A percentile compares a stretch with the other conserved stretches of the same genome.
These are phyloP conservation scores for Aspergillus nomiae DNA, from an alignment of 2,329 filamentous ascomycete genomes.

Conservation along the genomic window DNA sequence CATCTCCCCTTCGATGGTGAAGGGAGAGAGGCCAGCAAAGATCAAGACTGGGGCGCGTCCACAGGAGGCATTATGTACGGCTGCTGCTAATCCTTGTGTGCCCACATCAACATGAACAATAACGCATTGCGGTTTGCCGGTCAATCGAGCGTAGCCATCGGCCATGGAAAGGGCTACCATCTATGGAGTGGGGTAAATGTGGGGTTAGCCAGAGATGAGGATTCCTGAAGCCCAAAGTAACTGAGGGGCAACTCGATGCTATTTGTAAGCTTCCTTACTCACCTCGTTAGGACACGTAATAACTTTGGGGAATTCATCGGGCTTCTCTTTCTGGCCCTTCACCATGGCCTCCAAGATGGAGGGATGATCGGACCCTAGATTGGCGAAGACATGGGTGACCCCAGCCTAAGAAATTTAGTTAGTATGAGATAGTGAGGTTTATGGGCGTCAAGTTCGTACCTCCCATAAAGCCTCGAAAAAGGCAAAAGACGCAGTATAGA, in stretches of 20 bases:
- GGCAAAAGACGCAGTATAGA: constrained; percentile 73
- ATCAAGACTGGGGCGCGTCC: constrained; percentile 75
- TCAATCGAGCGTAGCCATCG: constrained; percentile 75
- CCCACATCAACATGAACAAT: constrained; percentile 82
- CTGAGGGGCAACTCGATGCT: neutral
- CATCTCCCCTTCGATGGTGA: constrained; percentile 76
- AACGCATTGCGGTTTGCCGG: constrained; percentile 72
- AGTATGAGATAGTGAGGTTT: neutral
- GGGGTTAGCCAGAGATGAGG: constrained; percentile 14
- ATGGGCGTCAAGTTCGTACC: constrained; percentile 50
- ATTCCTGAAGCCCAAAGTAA: neutral
- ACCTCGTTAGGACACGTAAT: constrained; percentile 82
- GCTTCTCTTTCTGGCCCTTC: constrained; percentile 69
- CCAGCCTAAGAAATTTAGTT: constrained; percentile 41
- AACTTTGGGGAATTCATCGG: constrained; percentile 67
- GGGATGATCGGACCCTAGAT: constrained; percentile 63
- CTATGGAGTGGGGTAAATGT: constrained; percentile 41
- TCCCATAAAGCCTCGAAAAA: constrained; percentile 72
- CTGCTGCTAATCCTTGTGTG: constrained; percentile 75
- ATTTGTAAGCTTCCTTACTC: constrained; percentile 21
- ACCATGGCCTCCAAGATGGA: constrained; percentile 80
- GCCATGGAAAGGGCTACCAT: constrained; percentile 87
- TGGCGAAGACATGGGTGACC: constrained; percentile 55
- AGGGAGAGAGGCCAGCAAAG: constrained; percentile 76
- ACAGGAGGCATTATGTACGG: constrained; percentile 76